Base-by-base conservation (phyloP, 805 yeast genomes). In the Saccharomycopsis sp. region DNA sequence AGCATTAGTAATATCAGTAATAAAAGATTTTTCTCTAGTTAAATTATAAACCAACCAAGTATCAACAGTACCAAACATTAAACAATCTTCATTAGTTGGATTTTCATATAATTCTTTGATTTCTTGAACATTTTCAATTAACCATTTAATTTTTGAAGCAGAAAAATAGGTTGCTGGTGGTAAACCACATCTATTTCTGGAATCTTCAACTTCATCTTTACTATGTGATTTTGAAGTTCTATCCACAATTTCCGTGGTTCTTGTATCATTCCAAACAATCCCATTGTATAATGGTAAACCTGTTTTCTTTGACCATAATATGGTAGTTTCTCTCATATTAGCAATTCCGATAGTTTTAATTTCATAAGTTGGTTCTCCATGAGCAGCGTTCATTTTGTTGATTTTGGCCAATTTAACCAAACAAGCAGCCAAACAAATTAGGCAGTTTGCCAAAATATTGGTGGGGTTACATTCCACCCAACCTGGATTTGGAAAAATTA, bases 391-490 rank as follows among this genome's bases (percentile, higher is more conserved):
- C 44, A 73, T 72, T 48, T 68, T 62, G 60, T 80, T 79, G 50
- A 76, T 57, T 41, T 65, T 66, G 46, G 79, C 69, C 51, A 80
- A 62, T 21, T 76, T 63, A 32, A 70, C 64, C 49, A 78, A 60
- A 52, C 82, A 74, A 19, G 76, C 76, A 34, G 77, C 77, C 27
- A 88, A 63, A 64, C 96, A 88, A 54, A 79, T 81, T 30, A 79
- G 69, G 21, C 87, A 88, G 52, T 86, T 80, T 48, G 79, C 80
- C 50, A 86, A 67, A 34, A 88, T 76, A 58, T 80, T 87, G 38
- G 72, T 72, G 9, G 96, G 96, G 66, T 82, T 81, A 61, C 92
- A 87, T 63, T 88, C 96, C 28, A 86, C 92, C 96, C 96, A 87
- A 25, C 94, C 92, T 2, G 89, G 87, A 48, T 74, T 71, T 2